Evolutionary conservation across 1,139 yeast genomes (phyloP), one percentile per base, ranked within the genome.

Genomic region (Protomyces gravidus): DNA sequence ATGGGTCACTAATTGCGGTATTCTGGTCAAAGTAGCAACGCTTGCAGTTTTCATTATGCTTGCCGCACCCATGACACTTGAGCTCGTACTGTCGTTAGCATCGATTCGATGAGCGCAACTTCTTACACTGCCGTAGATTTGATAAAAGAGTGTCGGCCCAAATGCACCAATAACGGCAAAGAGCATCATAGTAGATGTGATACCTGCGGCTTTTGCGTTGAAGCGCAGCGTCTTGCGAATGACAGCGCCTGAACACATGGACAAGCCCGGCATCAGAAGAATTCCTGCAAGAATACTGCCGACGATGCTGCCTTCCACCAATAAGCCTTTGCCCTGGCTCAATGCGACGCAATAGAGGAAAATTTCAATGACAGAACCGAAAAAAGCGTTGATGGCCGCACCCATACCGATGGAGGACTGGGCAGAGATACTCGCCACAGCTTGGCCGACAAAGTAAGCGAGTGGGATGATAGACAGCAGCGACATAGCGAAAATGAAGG

Each of bases 401-500:
- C 98, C 98, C 65, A 92, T 84, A n/a, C 97, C 97, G 97, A 92
- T 92, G 0, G 97, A 90, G 0, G 97, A 89, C 73, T 94, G 98
- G 0, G 98, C 97, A 2, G 96, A 87, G 64, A 92, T 92, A 1
- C 97, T 90, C 0, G 99, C 99, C 26, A 92, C 98, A 1, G 97
- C 98, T 72, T 92, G 97, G 2, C 99, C 99, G 68, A 92, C 90
- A 71, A 90, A 92, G 70, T 92, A 92, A 0, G 98, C 98, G 66
- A 92, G 77, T 2, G 99, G 98, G 53, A 92, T 81, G 63, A 92
- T 88, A 1, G 97, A 86, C 58, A 86, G 78, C 63, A 92, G 76
- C 71, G 96, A 86, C 27, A 89, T 75, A 58, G 81, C 76, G 68
- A 92, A 94, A 50, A 89, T 78, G 6, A 73, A 66, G 0, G 72